phyloP scores from a whole-genome alignment of 345 rosid species.

The Conringia planisiliqua region DNA sequence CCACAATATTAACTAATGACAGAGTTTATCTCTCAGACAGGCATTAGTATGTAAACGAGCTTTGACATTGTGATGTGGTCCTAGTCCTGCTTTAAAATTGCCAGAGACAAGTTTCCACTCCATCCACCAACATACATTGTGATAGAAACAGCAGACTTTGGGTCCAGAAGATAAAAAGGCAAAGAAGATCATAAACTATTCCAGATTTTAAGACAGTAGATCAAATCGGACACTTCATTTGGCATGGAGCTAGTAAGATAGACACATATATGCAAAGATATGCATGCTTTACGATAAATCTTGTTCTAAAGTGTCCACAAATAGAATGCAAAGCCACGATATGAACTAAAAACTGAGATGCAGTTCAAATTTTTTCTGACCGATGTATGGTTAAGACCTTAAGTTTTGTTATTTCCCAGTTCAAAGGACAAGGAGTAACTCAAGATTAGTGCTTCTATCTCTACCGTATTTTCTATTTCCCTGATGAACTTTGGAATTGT shows the following conservation, averaged over 20 bases:
- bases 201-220: background rate
- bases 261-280: background rate
- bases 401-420: background rate
- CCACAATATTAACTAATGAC: background rate
- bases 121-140: background rate
- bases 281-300: background rate
- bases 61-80: slow-evolving; percentile 15
- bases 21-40: background rate
- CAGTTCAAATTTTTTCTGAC: background rate
- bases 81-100: background rate
- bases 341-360: background rate
- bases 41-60: background rate
- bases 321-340: background rate
- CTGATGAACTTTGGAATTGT: background rate
- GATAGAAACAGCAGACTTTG: background rate
- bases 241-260: background rate
- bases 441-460: background rate
- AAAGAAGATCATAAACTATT: background rate
- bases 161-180: background rate
- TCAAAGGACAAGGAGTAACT: background rate
- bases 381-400: background rate
- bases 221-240: background rate
- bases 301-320: background rate
- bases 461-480: background rate
- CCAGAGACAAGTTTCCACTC: slow-evolving; percentile 11